These are phyloP conservation scores for Aureobasidium sp. DNA, from an alignment of 2,329 filamentous ascomycete genomes.

Conservation along the genomic window DNA sequence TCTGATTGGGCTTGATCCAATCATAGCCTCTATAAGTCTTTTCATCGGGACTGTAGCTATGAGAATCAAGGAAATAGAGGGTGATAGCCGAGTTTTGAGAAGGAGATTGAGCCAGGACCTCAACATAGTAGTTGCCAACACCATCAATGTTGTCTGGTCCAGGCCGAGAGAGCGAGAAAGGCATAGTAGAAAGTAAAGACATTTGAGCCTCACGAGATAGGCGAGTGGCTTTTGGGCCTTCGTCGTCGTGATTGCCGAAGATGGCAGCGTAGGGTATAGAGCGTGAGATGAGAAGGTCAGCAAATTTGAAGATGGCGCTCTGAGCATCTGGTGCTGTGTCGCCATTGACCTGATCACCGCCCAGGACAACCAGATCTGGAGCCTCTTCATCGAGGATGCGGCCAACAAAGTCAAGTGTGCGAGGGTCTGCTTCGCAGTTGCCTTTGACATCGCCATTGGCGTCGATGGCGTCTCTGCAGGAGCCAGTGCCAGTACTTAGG, in stretches of 20 bases:
- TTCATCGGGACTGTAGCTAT: slow-evolving; percentile 86
- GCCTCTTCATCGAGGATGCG: slow-evolving; percentile 84
- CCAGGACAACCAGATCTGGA: slow-evolving; percentile 84
- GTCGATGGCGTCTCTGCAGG: slow-evolving; percentile 76
- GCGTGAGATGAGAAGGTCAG: slow-evolving; percentile 73
- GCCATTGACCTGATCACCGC: slow-evolving; percentile 92
- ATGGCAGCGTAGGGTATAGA: slow-evolving; percentile 90
- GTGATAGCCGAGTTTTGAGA: slow-evolving; percentile 86
- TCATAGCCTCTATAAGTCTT: slow-evolving; percentile 86
- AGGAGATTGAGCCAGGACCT: slow-evolving; percentile 72
- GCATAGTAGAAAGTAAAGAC: slow-evolving; percentile 76
- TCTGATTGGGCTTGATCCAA: slow-evolving; percentile 92
- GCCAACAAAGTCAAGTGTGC: slow-evolving; percentile 83
- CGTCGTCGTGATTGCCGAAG: slow-evolving; percentile 96
- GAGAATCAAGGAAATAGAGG: slow-evolving; percentile 90
- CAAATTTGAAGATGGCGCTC: slow-evolving; percentile 89
- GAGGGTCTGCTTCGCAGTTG: slow-evolving; percentile 82
- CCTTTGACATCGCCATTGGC: slow-evolving; percentile 63
- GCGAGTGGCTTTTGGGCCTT: slow-evolving; percentile 50
- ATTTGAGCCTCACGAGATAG: slow-evolving; percentile 73
- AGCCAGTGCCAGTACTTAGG: slow-evolving; percentile 79
- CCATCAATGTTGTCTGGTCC: slow-evolving; percentile 81
- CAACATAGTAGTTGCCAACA: slow-evolving; percentile 90
- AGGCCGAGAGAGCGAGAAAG: slow-evolving; percentile 79
- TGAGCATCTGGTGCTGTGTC: slow-evolving; percentile 87